phyloP scores from a whole-genome alignment of 306 rosid genomes.

The Medicago lupulina region DNA sequence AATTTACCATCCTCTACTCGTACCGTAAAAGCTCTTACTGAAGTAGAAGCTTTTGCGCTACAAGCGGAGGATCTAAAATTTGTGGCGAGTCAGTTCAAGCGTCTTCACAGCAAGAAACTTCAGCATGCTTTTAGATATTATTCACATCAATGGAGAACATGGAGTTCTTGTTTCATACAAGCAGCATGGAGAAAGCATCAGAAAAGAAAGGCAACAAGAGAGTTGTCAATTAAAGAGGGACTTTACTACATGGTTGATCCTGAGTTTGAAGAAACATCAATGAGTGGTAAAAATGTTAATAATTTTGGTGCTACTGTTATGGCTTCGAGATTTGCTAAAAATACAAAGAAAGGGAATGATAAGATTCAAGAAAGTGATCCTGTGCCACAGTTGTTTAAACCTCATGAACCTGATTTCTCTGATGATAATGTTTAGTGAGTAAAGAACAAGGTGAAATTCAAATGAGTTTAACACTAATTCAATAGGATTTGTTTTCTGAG shows the following conservation, averaged over 20 bases:
- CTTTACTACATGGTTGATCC: conserved; percentile 48
- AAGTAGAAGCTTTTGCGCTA: conserved; percentile 87
- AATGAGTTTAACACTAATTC: conserved; percentile 35
- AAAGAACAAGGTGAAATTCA: conserved; percentile 18
- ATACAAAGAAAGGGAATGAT: conserved; percentile 60
- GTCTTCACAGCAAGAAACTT: conserved; percentile 78
- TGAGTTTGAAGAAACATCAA: conserved; percentile 33
- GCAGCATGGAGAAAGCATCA: conserved; percentile 73
- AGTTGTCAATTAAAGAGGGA: conserved; percentile 60
- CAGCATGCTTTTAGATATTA: conserved; percentile 50
- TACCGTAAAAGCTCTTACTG: conserved; percentile 69
- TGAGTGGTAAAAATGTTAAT: conserved; percentile 32
- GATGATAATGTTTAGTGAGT: conserved; percentile 47
- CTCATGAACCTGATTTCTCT: conserved; percentile 88
- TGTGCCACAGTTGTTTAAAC: conserved; percentile 84
- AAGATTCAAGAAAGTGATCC: conserved; percentile 52
- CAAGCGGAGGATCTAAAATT: conserved; percentile 80
- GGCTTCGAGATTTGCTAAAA: conserved; percentile 86
- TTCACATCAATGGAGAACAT: conserved; percentile 77
- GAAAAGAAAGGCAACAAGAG: conserved; percentile 68
- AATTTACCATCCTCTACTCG: conserved; percentile 85
- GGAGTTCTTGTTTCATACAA: conserved; percentile 81
- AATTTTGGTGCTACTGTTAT: conserved; percentile 65
- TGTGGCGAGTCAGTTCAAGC: conserved; percentile 84
- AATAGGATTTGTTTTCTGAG: conserved; percentile 45